phyloP scores from a whole-genome alignment of 805 yeast genomes.

The Saitoella complicata region DNA sequence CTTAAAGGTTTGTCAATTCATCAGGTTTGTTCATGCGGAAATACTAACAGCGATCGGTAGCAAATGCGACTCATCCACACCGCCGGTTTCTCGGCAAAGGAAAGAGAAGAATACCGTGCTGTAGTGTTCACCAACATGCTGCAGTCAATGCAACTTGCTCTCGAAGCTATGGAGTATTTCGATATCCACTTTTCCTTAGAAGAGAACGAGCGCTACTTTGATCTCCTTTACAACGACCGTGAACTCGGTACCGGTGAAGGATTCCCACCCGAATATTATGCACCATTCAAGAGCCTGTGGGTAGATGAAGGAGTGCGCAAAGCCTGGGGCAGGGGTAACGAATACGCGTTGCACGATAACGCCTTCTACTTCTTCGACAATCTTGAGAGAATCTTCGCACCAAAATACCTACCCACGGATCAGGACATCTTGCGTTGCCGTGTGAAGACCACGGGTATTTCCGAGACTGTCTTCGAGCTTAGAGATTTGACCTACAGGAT shows the following conservation, averaged over 20 bases:
- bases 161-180: too few species aligned
- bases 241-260: too few species aligned
- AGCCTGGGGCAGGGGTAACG: too few species aligned
- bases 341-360: background rate
- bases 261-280: too few species aligned
- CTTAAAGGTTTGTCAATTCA: conserved; percentile 28
- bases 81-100: conserved; percentile 67
- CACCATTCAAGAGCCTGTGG: too few species aligned
- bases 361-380: conserved; percentile 43
- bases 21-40: too few species aligned
- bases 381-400: conserved; percentile 37
- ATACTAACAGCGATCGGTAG: conserved; percentile 1
- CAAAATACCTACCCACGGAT: conserved; percentile 45
- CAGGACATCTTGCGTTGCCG: conserved; percentile 65
- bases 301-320: too few species aligned
- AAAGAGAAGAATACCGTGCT: conserved; percentile 63
- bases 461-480: conserved; percentile 54
- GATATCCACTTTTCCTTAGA: too few species aligned
- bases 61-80: conserved; percentile 77
- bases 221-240: too few species aligned
- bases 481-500: conserved; percentile 41
- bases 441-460: conserved; percentile 73
- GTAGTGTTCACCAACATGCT: conserved; percentile 72
- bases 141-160: too few species aligned
- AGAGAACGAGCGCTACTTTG: too few species aligned